Conservation (phyloP, 495 filamentous ascomycete genomes). For the Daldinia caldariorum region DNA sequence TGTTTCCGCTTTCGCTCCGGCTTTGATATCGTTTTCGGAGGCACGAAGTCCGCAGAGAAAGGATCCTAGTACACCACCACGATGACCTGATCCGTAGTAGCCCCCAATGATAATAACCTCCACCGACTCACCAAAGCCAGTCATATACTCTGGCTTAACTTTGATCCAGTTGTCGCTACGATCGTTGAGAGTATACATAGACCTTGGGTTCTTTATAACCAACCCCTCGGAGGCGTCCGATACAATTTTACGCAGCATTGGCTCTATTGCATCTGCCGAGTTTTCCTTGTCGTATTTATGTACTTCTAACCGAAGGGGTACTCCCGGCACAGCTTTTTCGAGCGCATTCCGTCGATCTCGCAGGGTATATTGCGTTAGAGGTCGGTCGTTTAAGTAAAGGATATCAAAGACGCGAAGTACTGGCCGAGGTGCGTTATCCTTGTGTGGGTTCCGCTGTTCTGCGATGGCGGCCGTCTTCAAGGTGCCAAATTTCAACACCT, state of each 20-base stretch:
- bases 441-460: constrained; percentile 80
- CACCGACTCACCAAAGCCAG: constrained; percentile 91
- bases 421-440: constrained; percentile 75
- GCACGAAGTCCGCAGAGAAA: constrained; percentile 89
- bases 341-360: constrained; percentile 83
- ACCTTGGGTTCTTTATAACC: constrained; percentile 92
- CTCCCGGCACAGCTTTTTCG: constrained; percentile 68
- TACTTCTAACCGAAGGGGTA: constrained; percentile 82
- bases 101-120: constrained; percentile 91
- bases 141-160: constrained; percentile 99
- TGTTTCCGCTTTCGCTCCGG: constrained; percentile 69
- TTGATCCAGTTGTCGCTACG: constrained; percentile 99
- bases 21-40: constrained; percentile 70
- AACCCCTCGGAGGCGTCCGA: constrained; percentile 90
- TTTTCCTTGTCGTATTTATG: constrained; percentile 76
- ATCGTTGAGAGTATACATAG: constrained; percentile 85
- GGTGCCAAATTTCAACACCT: constrained; percentile 88
- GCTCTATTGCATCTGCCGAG: constrained; percentile 76
- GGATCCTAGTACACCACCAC: constrained; percentile 83
- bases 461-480: constrained; percentile 90
- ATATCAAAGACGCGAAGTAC: constrained; percentile 90
- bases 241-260: constrained; percentile 80
- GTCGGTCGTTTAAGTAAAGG: constrained; percentile 82
- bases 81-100: constrained; percentile 87
- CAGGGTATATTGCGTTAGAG: constrained; percentile 83